These are phyloP conservation scores for Pythium angustatum DNA, from an alignment of 352 stramenopile genomes.

Conservation along the genomic window DNA sequence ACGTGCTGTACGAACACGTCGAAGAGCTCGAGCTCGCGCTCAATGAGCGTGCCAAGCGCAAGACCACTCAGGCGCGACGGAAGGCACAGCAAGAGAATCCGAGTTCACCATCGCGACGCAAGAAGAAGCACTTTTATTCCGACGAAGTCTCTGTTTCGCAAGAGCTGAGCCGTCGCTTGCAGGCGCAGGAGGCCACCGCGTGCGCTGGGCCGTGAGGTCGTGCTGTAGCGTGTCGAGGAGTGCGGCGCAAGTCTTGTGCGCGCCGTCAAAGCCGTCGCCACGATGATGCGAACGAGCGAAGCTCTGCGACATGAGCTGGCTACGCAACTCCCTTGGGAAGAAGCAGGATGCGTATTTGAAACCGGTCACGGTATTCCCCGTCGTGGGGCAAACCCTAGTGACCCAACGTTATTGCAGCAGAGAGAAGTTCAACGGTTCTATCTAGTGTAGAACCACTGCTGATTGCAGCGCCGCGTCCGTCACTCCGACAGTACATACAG, in stretches of 20 bases:
- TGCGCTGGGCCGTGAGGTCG: conserved; percentile 8
- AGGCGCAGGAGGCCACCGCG: not conserved
- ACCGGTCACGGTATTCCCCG: no score
- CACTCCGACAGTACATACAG: no score
- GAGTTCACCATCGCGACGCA: conserved; percentile 14
- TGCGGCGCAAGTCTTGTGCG: conserved; percentile 17
- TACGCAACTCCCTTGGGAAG: no score
- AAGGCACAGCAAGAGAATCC: not conserved
- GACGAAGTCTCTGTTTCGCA: conserved; percentile 57
- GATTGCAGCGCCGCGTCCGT: no score
- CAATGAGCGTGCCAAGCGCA: conserved; percentile 31
- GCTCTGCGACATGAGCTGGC: no score
- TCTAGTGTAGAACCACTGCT: no score
- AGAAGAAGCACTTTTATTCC: conserved; percentile 61
- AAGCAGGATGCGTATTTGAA: no score
- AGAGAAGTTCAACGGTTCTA: no score
- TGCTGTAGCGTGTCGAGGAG: conserved; percentile 19
- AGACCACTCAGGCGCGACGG: conserved; percentile 23
- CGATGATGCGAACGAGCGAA: no score
- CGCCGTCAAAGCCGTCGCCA: conserved; percentile 11
- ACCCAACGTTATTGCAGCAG: no score
- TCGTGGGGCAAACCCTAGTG: no score
- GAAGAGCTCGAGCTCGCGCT: conserved; percentile 64
- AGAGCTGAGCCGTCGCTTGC: conserved; percentile 27
- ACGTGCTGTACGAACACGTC: conserved; percentile 63